These are phyloP conservation scores for Colletotrichum sp. DNA, from an alignment of 2,329 filamentous ascomycete species.

Conservation along the genomic window DNA sequence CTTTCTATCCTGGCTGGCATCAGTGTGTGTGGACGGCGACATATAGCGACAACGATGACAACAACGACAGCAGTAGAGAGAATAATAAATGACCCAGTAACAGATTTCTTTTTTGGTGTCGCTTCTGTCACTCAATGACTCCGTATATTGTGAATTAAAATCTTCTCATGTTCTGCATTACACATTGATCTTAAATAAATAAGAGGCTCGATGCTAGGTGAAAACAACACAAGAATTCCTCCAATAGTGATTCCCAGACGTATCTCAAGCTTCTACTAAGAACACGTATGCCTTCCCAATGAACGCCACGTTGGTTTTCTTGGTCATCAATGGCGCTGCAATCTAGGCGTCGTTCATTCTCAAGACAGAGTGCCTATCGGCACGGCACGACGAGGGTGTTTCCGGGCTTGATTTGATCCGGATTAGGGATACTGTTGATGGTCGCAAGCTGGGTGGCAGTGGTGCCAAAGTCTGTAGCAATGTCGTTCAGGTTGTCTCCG, in stretches of 20 bases:
- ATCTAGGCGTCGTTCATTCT: background rate
- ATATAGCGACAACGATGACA: background rate
- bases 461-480: background rate
- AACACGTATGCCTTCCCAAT: background rate
- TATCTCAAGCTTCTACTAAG: rapidly evolving
- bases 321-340: background rate
- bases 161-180: background rate
- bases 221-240: background rate
- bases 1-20: too few species aligned
- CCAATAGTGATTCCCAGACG: background rate
- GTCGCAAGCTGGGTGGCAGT: background rate
- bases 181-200: background rate
- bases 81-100: too few species aligned
- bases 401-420: background rate
- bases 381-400: background rate
- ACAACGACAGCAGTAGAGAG: background rate
- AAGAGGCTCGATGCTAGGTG: background rate
- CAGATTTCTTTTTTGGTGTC: background rate
- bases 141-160: background rate
- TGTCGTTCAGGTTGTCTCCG: background rate
- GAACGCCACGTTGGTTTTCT: background rate
- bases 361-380: background rate
- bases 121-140: background rate
- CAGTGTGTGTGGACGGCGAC: too few species aligned
- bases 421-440: background rate